Base-by-base conservation (phyloP, 192 early-diverging fungal genomes). In the Coemansia sp. region DNA sequence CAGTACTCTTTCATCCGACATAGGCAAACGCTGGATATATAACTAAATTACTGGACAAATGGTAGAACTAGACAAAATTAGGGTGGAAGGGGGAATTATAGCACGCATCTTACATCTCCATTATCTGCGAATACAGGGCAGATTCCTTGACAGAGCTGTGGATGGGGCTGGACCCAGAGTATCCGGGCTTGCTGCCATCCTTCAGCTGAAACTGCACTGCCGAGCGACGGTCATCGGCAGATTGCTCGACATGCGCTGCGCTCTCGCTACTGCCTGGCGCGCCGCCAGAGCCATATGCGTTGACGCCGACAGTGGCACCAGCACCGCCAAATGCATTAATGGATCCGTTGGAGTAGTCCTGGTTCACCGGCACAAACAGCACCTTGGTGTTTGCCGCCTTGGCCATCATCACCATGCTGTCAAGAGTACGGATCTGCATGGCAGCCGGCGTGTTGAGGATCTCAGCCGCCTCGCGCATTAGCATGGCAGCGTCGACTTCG, bases 401-500 rank as follows among this genome's bases (percentile, higher is more conserved):
- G 50, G 92, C 81, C 87, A 95, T 91, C 64, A 70, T 67, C 12
- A 79, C 72, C 80, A 96, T 79, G n/a, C 93, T 96, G 48, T 95
- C 92, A 9, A 95, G 74, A 50, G 93, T 95, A 29, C 93, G 85
- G 63, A 96, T 96, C 77, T 96, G 92, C 83, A 87, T 86, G 11
- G 85, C 86, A 0, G 86, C 88, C 12, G 90, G 89, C 2, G 89
- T 87, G 70, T 91, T 93, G 21, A 96, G 71, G 43, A 95, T 90
- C 62, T 95, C 91, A 1, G 94, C 87, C 14, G 93, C 92, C 70
- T 95, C 88, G 29, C 92, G 85, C 92, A 95, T 94, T 19, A 96
- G 73, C 65, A 91, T 95, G 2, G 94, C 92, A 52, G 87, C 74
- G 58, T 93, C 89, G 17, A 93, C 92, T 62, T 89, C 89, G 3